Evolutionary conservation across 768 basidiomycete genomes (phyloP), one percentile per base, ranked within the genome.

Genomic region (Suillus discolor): DNA sequence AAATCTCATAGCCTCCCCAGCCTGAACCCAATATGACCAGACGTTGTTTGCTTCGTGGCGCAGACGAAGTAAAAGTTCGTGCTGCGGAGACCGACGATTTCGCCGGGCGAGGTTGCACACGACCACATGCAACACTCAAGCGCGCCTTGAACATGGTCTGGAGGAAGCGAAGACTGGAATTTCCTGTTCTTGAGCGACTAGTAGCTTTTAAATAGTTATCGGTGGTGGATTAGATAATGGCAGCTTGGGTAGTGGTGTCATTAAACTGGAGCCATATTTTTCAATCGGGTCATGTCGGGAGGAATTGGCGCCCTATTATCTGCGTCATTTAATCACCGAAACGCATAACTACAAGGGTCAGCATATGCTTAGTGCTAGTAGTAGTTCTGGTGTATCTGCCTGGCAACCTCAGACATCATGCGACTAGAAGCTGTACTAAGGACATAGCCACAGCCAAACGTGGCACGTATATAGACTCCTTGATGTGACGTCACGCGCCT

Each of bases 1-100:
- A 79, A 16, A 92, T 78, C 66, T 88, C 87, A 69, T 92, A 92
- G 0, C 91, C 91, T 64, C 89, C 90, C 91, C 90, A 92, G 28
- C 91, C 91, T 12, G 89, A 91, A 11, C 90, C 91, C 8, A 92
- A 79, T 66, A 92, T 87, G 23, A 91, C 85, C 42, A 92, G 83
- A 41, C 79, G 76, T 59, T 80, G 80, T 64, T 81, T 79, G 25
- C 65, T 66, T 44, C 70, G 65, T 1, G 75, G 65, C 9, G 71
- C 57, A 5, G 83, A 81, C 20, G 79, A 80, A 62, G 76, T 79
- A 64, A 85, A 84, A 62, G 68, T 67, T 31, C 83, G 80, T 38
- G 61, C 61, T 16, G 64, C 55, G 59, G n/a, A 57, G 42, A 31
- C 39, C 13, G 62, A 61, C 57, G 18, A 5, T n/a, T n/a, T 64